Evolutionary conservation across 2,329 filamentous ascomycete species (phyloP).

Genomic region (Neofusicoccum umdonicola): DNA sequence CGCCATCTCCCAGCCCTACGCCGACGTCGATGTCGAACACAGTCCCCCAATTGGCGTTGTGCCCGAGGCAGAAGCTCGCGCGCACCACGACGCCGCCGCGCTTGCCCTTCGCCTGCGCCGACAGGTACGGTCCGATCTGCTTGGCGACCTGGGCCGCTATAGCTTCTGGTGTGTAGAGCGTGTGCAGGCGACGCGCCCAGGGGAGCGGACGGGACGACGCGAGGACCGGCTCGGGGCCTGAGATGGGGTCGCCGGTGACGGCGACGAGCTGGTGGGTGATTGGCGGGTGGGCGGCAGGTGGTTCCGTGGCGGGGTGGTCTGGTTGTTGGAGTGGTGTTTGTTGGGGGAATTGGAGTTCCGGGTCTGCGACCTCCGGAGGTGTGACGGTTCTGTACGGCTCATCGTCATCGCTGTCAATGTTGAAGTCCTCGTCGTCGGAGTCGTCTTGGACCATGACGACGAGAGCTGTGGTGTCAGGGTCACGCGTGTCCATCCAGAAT

Average conservation of each 20-base stretch:
- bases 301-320: not conserved
- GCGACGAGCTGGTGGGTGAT: not conserved
- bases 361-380: not conserved
- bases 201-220: conserved; percentile 25
- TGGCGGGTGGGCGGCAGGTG: not conserved
- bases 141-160: conserved; percentile 41
- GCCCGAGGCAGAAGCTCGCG: conserved; percentile 46
- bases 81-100: conserved; percentile 43
- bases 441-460: conserved; percentile 23
- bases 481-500: conserved; percentile 44
- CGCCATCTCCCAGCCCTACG: conserved; percentile 28
- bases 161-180: conserved; percentile 38
- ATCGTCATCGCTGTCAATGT: conserved; percentile 20
- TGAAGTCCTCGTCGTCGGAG: not conserved
- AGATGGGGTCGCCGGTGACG: conserved; percentile 27
- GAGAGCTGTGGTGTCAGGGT: conserved; percentile 39
- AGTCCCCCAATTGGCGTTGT: conserved; percentile 31
- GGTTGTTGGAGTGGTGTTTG: not conserved
- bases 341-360: conserved; percentile 1
- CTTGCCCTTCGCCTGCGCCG: conserved; percentile 39
- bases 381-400: not conserved
- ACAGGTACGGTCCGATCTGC: conserved; percentile 42
- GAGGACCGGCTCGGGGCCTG: conserved; percentile 24
- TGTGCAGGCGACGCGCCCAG: conserved; percentile 43
- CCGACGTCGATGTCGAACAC: conserved; percentile 47